Conservation (phyloP, 345 rosid species). For the Microthlaspi erraticum region DNA sequence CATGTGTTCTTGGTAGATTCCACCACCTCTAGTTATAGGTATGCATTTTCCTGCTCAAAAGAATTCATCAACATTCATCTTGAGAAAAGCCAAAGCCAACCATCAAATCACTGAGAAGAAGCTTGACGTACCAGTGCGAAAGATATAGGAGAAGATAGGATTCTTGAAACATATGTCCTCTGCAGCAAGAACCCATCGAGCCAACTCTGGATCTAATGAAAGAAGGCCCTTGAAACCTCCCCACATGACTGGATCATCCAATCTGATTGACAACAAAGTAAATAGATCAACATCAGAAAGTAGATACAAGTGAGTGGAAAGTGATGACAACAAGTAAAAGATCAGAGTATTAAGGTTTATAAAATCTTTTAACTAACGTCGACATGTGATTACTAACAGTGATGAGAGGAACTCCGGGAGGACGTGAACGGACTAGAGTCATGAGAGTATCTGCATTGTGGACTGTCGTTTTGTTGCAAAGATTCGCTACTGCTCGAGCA, state of each 20-base stretch:
- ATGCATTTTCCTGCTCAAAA: conserved; percentile 86
- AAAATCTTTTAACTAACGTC: conserved; percentile 58
- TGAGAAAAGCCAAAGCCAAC: conserved; percentile 1
- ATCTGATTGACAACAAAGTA: conserved; percentile 54
- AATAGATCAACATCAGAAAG: not conserved
- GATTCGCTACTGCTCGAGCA: conserved; percentile 62
- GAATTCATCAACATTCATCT: conserved; percentile 15
- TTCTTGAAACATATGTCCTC: conserved; percentile 92
- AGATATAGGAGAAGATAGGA: conserved; percentile 61
- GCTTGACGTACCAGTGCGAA: conserved; percentile 65
- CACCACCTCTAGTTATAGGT: conserved; percentile 91
- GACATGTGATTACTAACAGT: conserved; percentile 98
- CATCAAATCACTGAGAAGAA: conserved; percentile 20
- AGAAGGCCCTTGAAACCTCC: conserved; percentile 86
- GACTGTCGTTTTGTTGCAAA: conserved; percentile 73
- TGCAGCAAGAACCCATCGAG: conserved; percentile 91
- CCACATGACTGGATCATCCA: conserved; percentile 96
- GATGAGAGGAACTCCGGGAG: conserved; percentile 78
- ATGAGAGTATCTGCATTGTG: conserved; percentile 77
- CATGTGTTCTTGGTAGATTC: conserved; percentile 92
- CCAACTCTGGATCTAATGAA: conserved; percentile 55
- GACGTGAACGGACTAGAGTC: conserved; percentile 75
- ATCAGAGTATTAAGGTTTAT: not conserved
- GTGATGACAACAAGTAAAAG: conserved; percentile 29
- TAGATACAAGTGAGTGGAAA: conserved; percentile 5